phyloP scores from a whole-genome alignment of 176 grass and related monocot species.

The Chloris gayana region DNA sequence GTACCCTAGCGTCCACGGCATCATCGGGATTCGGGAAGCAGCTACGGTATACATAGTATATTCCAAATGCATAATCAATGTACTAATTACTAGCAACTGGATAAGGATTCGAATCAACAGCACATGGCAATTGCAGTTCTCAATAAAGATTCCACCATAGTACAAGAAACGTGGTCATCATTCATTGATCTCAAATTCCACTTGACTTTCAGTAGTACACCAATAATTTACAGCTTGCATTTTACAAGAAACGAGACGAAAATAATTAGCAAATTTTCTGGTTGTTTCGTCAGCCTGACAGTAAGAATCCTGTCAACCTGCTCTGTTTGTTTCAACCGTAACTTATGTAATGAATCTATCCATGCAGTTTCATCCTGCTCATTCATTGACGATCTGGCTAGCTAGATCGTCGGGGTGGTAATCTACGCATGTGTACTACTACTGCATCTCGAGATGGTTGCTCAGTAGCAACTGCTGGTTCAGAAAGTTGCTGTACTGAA shows the following conservation, averaged over 20 bases:
- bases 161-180: conserved; percentile 27
- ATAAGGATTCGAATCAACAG: not conserved
- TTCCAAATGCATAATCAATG: not conserved
- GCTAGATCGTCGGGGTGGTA: not conserved
- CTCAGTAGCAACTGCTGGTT: conserved; percentile 25
- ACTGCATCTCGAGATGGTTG: conserved; percentile 18
- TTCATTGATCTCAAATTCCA: conserved; percentile 14
- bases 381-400: no score
- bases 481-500: conserved; percentile 47
- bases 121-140: not conserved
- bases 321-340: not conserved
- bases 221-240: conserved; percentile 26
- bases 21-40: not conserved
- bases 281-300: not conserved
- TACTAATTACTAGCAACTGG: not conserved
- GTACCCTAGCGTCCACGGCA: not conserved
- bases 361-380: not conserved
- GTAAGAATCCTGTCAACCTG: not conserved
- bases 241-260: conserved; percentile 9
- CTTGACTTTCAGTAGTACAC: not conserved
- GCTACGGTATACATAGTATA: not conserved
- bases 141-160: not conserved
- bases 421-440: not conserved
- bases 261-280: not conserved
- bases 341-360: no score